Evolutionary conservation across 176 grass and related monocot genomes (phyloP).

Genomic region (Oryza meridionalis): DNA sequence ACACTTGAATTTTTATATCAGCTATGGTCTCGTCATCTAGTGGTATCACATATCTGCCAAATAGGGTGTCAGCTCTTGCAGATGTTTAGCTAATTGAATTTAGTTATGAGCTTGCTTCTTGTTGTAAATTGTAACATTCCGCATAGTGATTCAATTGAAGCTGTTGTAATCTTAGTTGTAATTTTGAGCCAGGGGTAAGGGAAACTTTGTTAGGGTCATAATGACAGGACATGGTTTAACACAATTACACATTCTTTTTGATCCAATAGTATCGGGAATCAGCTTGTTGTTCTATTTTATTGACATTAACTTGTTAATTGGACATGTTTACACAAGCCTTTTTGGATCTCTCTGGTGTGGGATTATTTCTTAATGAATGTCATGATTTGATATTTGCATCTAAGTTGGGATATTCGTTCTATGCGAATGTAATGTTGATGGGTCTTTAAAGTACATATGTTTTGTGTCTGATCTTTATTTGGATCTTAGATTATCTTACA

Average conservation of each 20-base stretch:
- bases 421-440: not conserved
- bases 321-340: no score
- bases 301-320: no score
- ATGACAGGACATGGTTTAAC: constrained; percentile 20
- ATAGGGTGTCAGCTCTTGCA: not conserved
- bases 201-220: constrained; percentile 47
- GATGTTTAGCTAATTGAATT: not conserved
- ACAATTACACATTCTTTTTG: no score
- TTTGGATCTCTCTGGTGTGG: no score
- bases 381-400: not conserved
- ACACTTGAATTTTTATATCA: not conserved
- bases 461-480: no score
- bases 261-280: no score
- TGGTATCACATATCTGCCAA: not conserved
- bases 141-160: constrained; percentile 17
- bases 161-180: constrained; percentile 31
- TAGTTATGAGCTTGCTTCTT: not conserved
- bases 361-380: not conserved
- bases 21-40: not conserved
- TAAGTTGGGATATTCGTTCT: not conserved
- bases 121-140: not conserved
- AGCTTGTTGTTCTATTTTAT: no score
- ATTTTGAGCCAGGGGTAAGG: constrained; percentile 5
- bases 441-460: not conserved
- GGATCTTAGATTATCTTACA: not conserved